Conservation (phyloP, 805 yeast species). For the Candida corydali region DNA sequence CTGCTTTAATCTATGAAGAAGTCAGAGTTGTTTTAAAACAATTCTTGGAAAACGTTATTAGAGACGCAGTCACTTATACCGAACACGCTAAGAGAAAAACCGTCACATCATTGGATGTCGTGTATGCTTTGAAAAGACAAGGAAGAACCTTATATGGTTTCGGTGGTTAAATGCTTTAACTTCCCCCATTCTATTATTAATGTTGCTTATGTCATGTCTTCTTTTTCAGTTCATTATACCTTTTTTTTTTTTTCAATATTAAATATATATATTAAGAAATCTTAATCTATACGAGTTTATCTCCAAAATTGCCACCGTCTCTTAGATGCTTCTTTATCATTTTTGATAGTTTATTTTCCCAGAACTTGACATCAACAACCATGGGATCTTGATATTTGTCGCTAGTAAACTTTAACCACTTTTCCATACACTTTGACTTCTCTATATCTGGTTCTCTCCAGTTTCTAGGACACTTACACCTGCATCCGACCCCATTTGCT, state of each 20-base stretch:
- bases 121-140: slow-evolving; percentile 99
- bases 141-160: slow-evolving; percentile 99
- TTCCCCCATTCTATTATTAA: background rate
- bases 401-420: slow-evolving; percentile 44
- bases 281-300: background rate
- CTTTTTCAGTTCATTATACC: background rate
- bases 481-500: slow-evolving; percentile 67
- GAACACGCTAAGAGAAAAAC: slow-evolving; percentile 99
- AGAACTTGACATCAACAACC: slow-evolving; percentile 20
- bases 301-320: slow-evolving; percentile 1
- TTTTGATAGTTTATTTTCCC: slow-evolving; percentile 19
- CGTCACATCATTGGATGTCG: slow-evolving; percentile 97
- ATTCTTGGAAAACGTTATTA: slow-evolving; percentile 93
- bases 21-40: slow-evolving; percentile 95
- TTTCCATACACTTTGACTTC: slow-evolving; percentile 48
- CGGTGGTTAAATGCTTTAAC: slow-evolving; percentile 72
- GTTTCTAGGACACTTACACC: slow-evolving; percentile 69
- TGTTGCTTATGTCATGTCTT: background rate
- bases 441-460: slow-evolving; percentile 47
- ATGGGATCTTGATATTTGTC: slow-evolving; percentile 20
- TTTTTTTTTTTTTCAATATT: background rate
- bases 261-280: background rate
- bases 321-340: slow-evolving; percentile 14
- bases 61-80: slow-evolving; percentile 99
- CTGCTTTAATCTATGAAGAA: slow-evolving; percentile 98